These are phyloP conservation scores for Erucastrum elatum DNA, from an alignment of 345 rosid species.

Conservation along the genomic window DNA sequence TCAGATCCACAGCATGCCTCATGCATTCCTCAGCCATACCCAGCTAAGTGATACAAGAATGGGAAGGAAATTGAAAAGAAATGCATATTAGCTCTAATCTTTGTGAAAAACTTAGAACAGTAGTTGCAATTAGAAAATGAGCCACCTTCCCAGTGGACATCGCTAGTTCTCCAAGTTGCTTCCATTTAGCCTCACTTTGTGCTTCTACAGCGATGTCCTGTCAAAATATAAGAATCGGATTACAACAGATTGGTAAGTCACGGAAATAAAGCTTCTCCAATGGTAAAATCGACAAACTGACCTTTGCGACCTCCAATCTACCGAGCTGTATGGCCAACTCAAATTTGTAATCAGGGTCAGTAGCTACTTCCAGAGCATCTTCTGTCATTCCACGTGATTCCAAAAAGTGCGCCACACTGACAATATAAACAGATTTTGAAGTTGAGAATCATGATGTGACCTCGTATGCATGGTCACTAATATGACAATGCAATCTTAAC, in stretches of 20 bases:
- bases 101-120: conserved; percentile 17
- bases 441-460: conserved; percentile 4
- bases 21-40: conserved; percentile 96
- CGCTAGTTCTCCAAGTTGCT: conserved; percentile 87
- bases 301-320: conserved; percentile 79
- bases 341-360: conserved; percentile 81
- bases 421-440: conserved; percentile 31
- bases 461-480: conserved; percentile 16
- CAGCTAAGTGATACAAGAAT: conserved; percentile 54
- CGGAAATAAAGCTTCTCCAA: conserved; percentile 3
- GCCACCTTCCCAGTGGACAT: conserved; percentile 83
- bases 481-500: conserved; percentile 12
- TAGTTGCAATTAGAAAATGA: conserved; percentile 1
- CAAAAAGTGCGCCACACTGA: conserved; percentile 86
- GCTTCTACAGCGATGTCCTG: conserved; percentile 76
- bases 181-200: conserved; percentile 87
- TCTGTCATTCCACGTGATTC: conserved; percentile 89
- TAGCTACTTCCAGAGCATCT: conserved; percentile 84
- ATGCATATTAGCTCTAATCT: conserved; percentile 15
- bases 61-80: conserved; percentile 12
- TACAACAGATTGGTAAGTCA: conserved; percentile 2
- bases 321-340: conserved; percentile 89
- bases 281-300: conserved; percentile 26
- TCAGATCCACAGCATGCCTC: conserved; percentile 85
- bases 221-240: conserved; percentile 23